Evolutionary conservation across 2,329 filamentous ascomycete species (phyloP), one percentile per base, ranked within the genome.

Genomic region (Clonostachys byssicola): DNA sequence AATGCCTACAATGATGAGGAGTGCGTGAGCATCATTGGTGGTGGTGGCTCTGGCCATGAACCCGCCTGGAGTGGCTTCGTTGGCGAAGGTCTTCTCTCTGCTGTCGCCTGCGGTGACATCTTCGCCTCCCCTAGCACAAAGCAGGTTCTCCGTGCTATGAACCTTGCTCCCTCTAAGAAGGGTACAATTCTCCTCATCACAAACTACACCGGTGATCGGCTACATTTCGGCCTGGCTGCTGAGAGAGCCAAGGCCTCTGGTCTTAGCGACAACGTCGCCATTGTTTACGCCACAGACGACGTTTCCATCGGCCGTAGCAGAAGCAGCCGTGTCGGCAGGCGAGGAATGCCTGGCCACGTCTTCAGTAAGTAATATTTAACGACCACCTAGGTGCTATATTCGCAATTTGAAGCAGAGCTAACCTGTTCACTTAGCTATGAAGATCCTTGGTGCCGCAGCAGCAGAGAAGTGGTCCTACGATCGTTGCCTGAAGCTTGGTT

Each of bases 101-200:
- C 82, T 18, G 82, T 83, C 2, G 85, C 88, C 1, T 84, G 85
- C 4, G 87, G 87, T 9, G 86, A 85, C 0, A 88, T 91, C 54
- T 90, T 90, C 59, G 86, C 86, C 2, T 86, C 81, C 3, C 87
- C 87, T 0, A 81, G 76, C n/a, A 84, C 86, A 0, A 83, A 88
- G 60, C 86, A 90, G 60, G 80, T 90, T 47, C 72, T 84, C 42
- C 71, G 77, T 55, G 85, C 81, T 44, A 79, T 88, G 16, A 72
- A 82, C 54, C 72, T 80, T 44, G 78, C 87, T 1, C 77, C 82
- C 35, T 77, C 75, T 2, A 46, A 53, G 23, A 77, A 81, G 52
- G 87, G 87, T 7, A 83, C 88, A 2, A 64, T 89, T 34, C 77
- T 89, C 8, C 77, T 89, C 17, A 83, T 88, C 9, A 89, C 88